A percentile compares a stretch with the other conserved stretches of the same genome.
These are phyloP conservation scores for Psilocybe subaeruginosa DNA, from an alignment of 768 basidiomycete species.

Conservation along the genomic window DNA sequence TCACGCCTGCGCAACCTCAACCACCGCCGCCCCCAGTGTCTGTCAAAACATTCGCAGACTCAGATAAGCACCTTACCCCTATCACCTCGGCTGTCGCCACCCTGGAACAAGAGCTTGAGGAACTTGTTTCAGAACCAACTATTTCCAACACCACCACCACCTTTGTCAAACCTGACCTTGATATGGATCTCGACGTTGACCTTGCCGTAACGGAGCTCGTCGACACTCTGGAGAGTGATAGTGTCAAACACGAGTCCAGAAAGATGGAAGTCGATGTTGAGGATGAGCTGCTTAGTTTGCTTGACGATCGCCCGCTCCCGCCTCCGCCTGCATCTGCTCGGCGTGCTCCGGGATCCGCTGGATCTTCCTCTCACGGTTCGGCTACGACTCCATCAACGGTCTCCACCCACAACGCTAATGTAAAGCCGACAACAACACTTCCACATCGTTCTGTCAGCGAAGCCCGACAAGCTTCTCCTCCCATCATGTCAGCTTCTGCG, in stretches of 20 bases:
- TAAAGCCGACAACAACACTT: slow-evolving; percentile 8
- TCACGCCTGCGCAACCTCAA: slow-evolving; percentile 20
- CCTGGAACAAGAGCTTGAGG: slow-evolving; percentile 50
- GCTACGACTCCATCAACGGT: slow-evolving; percentile 6
- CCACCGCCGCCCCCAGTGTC: slow-evolving; percentile 1
- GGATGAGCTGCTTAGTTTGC: slow-evolving; percentile 69
- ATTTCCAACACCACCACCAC: slow-evolving; percentile 15
- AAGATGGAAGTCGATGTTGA: slow-evolving; percentile 52
- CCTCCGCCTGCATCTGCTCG: slow-evolving; percentile 15
- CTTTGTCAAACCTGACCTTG: slow-evolving; percentile 33
- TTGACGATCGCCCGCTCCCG: slow-evolving; percentile 49
- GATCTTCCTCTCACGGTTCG: slow-evolving; percentile 20
- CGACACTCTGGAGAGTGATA: slow-evolving; percentile 36
- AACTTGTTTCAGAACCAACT: slow-evolving; percentile 33
- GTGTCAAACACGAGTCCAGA: slow-evolving; percentile 21
- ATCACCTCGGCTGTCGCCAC: slow-evolving; percentile 31
- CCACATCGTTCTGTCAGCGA: slow-evolving; percentile 18
- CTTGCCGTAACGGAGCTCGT: slow-evolving; percentile 46
- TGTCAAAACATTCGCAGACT: slow-evolving; percentile 18
- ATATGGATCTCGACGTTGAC: slow-evolving; percentile 49
- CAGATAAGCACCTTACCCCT: slow-evolving; percentile 20
- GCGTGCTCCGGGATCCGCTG: slow-evolving; percentile 19
- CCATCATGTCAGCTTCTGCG: slow-evolving; percentile 15
- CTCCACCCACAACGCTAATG: slow-evolving; percentile 6
- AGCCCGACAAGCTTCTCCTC: slow-evolving; percentile 14